Evolutionary conservation across 495 filamentous ascomycete genomes (phyloP).

Genomic region (Endocarpon pusillum): DNA sequence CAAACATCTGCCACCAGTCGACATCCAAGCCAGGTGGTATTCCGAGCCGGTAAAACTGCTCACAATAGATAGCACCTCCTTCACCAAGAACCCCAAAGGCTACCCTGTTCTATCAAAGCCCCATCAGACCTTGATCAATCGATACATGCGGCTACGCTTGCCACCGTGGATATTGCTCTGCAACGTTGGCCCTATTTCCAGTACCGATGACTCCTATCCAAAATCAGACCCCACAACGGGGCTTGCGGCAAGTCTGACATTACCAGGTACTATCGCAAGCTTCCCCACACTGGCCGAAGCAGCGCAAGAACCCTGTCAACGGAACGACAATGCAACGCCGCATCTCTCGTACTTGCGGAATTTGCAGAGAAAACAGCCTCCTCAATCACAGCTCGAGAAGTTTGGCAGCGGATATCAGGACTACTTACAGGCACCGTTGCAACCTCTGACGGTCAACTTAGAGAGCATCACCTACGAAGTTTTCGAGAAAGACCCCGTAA

Average conservation of each 20-base stretch:
- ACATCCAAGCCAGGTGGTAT: conserved; percentile 80
- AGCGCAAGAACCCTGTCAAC: conserved; percentile 22
- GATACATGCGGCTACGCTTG: conserved; percentile 67
- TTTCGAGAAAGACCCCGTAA: conserved; percentile 95
- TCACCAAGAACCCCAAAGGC: conserved; percentile 61
- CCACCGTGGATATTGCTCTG: conserved; percentile 67
- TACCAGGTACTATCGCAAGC: conserved; percentile 14
- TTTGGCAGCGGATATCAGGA: conserved; percentile 77
- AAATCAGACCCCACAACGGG: conserved; percentile 26
- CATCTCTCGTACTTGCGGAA: conserved; percentile 72
- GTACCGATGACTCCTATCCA: conserved; percentile 18
- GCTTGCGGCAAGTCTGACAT: too few relatives aligned
- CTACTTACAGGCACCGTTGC: conserved; percentile 83
- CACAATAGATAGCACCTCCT: conserved; percentile 45
- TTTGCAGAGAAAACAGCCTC: conserved; percentile 66
- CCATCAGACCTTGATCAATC: conserved; percentile 63
- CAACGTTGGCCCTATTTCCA: conserved; percentile 45
- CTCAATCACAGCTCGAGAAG: conserved; percentile 41
- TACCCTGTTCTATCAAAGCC: conserved; percentile 66
- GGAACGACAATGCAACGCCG: conserved; percentile 37
- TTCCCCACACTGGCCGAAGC: conserved; percentile 54
- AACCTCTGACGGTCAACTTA: conserved; percentile 88
- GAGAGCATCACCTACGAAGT: conserved; percentile 97
- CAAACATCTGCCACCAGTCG: conserved; percentile 52
- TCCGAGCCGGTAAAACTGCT: conserved; percentile 78